Percentiles rank a stretch among this genome's conserved stretches.
Evolutionary conservation across 2,329 filamentous ascomycete species (phyloP).

Genomic region (Fusarium aywerte): DNA sequence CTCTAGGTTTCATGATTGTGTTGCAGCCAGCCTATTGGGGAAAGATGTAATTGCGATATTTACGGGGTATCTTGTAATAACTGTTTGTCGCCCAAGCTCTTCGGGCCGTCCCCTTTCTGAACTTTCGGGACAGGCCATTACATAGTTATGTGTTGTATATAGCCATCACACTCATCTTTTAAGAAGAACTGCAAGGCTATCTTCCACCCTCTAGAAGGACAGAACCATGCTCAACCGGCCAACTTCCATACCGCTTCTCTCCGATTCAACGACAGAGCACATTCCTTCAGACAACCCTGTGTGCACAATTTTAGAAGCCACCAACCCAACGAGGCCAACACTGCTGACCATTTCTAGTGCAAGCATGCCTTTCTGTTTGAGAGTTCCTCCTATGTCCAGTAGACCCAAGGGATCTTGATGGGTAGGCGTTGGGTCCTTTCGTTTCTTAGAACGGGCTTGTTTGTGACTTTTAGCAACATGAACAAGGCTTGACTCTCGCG

Average conservation of each 20-base stretch:
- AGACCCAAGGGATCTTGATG: constrained; percentile 83
- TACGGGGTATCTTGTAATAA: constrained; percentile 41
- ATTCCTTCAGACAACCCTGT: constrained; percentile 41
- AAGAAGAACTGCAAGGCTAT: not conserved
- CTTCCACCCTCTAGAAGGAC: constrained; percentile 27
- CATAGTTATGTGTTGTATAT: not conserved
- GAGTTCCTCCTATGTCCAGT: constrained; percentile 72
- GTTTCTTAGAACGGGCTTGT: constrained; percentile 4
- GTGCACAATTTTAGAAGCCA: constrained; percentile 70
- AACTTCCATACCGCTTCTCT: constrained; percentile 35
- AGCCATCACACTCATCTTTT: not conserved
- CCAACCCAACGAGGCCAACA: constrained; percentile 77
- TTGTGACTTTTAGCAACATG: constrained; percentile 10
- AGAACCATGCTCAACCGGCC: constrained; percentile 38
- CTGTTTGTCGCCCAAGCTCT: constrained; percentile 9
- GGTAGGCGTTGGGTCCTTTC: constrained; percentile 21
- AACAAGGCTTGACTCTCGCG: constrained; percentile 38
- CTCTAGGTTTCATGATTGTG: not conserved
- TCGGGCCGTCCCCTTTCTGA: not conserved
- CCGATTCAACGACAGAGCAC: constrained; percentile 31
- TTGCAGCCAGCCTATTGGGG: not conserved
- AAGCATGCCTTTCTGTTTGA: constrained; percentile 73
- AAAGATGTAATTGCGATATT: constrained; percentile 8
- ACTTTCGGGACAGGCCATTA: not conserved
- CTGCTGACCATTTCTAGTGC: constrained; percentile 79